A percentile compares a stretch with the other conserved stretches of the same genome.
These are phyloP conservation scores for Backusella liffmaniae DNA, from an alignment of 192 early-diverging fungal genomes.

Conservation along the genomic window DNA sequence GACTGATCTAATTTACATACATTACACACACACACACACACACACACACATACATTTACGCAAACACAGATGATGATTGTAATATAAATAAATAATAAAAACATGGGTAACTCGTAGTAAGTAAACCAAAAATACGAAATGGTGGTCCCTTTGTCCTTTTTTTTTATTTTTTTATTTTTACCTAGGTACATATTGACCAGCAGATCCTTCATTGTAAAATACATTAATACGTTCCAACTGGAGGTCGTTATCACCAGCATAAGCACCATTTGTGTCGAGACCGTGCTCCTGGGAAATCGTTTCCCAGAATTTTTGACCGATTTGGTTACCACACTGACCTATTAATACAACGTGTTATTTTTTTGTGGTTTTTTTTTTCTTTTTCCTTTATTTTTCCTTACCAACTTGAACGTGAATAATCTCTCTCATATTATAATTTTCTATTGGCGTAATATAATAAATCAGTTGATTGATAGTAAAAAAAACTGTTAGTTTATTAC, in stretches of 20 bases:
- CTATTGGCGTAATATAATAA: constrained; percentile 5
- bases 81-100: neutral
- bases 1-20: constrained; percentile 44
- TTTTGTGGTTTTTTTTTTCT: neutral
- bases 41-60: neutral
- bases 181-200: constrained; percentile 71
- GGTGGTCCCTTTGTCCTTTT: neutral
- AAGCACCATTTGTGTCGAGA: constrained; percentile 60
- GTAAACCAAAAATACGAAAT: neutral
- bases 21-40: neutral
- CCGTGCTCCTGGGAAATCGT: constrained; percentile 82
- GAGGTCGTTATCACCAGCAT: constrained; percentile 57
- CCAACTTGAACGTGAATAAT: constrained; percentile 56
- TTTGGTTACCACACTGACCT: constrained; percentile 62
- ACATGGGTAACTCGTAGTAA: neutral
- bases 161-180: neutral
- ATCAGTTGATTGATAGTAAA: neutral
- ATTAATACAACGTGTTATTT: neutral
- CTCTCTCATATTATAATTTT: constrained; percentile 47
- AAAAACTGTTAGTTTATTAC: neutral
- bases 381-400: constrained; percentile 17
- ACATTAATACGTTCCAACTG: constrained; percentile 85
- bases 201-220: constrained; percentile 75
- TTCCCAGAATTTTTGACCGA: constrained; percentile 90
- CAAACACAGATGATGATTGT: neutral